phyloP scores from a whole-genome alignment of 805 yeast genomes.

The Cyberlindnera subsufficiens region DNA sequence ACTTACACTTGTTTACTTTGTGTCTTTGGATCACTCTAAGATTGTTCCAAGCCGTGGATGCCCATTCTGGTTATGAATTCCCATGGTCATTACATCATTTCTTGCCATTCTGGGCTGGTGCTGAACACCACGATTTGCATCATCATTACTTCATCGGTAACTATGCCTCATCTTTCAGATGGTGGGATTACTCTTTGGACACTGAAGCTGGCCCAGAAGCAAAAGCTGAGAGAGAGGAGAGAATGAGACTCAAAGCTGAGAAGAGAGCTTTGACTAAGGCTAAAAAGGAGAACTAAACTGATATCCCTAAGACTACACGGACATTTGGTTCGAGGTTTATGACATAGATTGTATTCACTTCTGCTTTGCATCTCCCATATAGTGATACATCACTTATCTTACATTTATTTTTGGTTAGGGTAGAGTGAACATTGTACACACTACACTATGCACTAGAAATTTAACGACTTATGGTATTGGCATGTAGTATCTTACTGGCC shows the following conservation, averaged over 20 bases:
- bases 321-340: no score
- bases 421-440: no score
- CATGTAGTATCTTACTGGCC: no score
- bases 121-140: conserved; percentile 96
- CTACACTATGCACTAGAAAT: no score
- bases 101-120: conserved; percentile 97
- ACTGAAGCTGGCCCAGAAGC: conserved; percentile 91
- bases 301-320: background rate
- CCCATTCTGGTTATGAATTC: conserved; percentile 97
- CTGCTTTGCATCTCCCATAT: no score
- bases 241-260: conserved; percentile 35
- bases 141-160: conserved; percentile 95
- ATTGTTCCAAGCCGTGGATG: conserved; percentile 93
- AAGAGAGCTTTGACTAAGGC: conserved; percentile 5
- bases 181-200: conserved; percentile 86
- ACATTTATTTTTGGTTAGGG: no score
- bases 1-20: conserved; percentile 85
- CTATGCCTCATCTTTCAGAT: conserved; percentile 90
- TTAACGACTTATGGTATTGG: no score
- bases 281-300: conserved; percentile 4
- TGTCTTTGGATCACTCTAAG: conserved; percentile 83
- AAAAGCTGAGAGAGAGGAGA: conserved; percentile 63
- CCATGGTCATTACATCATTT: conserved; percentile 93
- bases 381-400: no score
- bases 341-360: no score